Base-by-base conservation (phyloP, 2,329 filamentous ascomycete species). In the Arthroderma sp. region DNA sequence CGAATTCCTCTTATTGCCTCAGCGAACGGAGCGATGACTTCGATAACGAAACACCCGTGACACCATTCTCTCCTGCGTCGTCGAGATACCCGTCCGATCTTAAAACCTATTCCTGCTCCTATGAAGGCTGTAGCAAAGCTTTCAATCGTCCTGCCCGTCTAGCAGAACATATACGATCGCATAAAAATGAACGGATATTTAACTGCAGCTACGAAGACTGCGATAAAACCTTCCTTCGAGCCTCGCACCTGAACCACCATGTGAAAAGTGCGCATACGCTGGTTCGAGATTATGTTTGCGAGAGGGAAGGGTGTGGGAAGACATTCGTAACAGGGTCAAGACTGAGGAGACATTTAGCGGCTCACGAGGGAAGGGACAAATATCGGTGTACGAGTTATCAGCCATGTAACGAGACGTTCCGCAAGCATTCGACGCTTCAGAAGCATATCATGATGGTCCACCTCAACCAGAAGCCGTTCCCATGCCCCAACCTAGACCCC, bases 131-230 rank as follows among this genome's bases (percentile, higher is more conserved):
- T 59, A 66, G 69, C 47, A 93, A 93, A 65, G 79, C 81, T 5
- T 96, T 91, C 70, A 94, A 94, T 61, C 80, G 89, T 3, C 87
- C 86, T 1, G 83, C 83, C 31, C 78, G 85, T 29, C 72, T 95
- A 3, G 73, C 81, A 48, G 80, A 85, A 47, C 89, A 96, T 57
- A 66, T 89, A 27, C 76, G 86, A 50, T 87, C 83, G 1, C 89
- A 96, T 61, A 89, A 78, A 43, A 86, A 89, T 53, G 84, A 89
- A 53, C 78, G 88, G 1, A 80, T 86, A 0, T 93, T 83, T 61
- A 71, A 72, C 34, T 96, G 89, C 57, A 68, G 72, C 2, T 74
- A 81, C 49, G 66, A 72, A 4, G 79, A 66, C 36, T 96, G 89
- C 58, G 76, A 78, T 55, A 95, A 94, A 67, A 75, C 80, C 36